These are phyloP conservation scores for Tetracladium setigerum DNA, from an alignment of 495 filamentous ascomycete species.

Conservation along the genomic window DNA sequence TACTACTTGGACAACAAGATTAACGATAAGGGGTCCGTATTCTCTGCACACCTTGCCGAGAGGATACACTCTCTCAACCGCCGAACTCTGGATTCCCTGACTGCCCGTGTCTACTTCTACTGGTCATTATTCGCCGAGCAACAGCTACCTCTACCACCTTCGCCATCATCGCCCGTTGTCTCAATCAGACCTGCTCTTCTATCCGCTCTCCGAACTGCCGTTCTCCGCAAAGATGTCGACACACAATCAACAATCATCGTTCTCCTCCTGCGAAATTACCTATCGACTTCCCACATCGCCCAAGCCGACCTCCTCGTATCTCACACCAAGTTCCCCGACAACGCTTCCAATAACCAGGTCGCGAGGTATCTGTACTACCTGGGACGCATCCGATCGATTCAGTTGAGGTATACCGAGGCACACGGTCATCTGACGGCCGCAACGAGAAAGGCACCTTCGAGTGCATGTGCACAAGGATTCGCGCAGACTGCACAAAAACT, in stretches of 20 bases:
- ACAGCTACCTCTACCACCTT: conserved; percentile 76
- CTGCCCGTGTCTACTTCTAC: conserved; percentile 96
- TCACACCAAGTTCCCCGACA: conserved; percentile 87
- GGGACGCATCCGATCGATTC: conserved; percentile 91
- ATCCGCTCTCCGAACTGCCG: conserved; percentile 82
- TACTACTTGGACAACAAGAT: conserved; percentile 78
- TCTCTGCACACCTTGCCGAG: conserved; percentile 74
- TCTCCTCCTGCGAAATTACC: conserved; percentile 89
- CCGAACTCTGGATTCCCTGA: conserved; percentile 85
- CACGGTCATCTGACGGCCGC: conserved; percentile 87
- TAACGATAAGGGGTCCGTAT: conserved; percentile 69
- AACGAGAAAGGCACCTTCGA: conserved; percentile 89
- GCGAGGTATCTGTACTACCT: conserved; percentile 94
- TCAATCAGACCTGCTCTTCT: conserved; percentile 80
- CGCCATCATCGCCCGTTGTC: conserved; percentile 74
- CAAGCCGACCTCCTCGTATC: conserved; percentile 94
- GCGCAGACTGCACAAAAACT: conserved; percentile 93
- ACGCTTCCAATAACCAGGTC: conserved; percentile 95
- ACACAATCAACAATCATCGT: conserved; percentile 94
- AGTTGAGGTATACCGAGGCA: conserved; percentile 93
- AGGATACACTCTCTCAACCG: conserved; percentile 85
- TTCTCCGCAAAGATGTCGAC: conserved; percentile 90
- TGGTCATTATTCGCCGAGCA: conserved; percentile 91
- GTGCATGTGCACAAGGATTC: conserved; percentile 81
- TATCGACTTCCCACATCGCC: conserved; percentile 90